Evolutionary conservation across 192 early-diverging fungal species (phyloP).

Genomic region (Mortierella antarctica): DNA sequence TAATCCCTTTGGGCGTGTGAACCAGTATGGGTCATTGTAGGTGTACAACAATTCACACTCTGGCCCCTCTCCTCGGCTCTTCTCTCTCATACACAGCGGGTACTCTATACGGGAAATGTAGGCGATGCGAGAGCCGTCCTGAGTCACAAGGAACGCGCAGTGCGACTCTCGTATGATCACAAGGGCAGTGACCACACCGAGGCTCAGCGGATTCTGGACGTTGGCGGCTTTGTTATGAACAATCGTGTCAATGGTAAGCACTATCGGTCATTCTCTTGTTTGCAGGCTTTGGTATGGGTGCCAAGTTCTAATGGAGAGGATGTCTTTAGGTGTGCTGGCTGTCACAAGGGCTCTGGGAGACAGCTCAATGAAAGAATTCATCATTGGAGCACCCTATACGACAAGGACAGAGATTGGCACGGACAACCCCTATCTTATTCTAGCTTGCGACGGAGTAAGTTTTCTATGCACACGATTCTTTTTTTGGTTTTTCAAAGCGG

Average conservation of each 20-base stretch:
- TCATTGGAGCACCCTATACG: conserved; percentile 96
- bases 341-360: conserved; percentile 97
- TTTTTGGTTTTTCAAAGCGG: background rate
- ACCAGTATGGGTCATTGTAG: no score
- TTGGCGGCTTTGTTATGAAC: conserved; percentile 98
- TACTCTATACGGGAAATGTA: conserved; percentile 95
- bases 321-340: conserved; percentile 82
- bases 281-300: background rate
- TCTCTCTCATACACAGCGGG: conserved; percentile 61
- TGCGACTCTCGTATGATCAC: conserved; percentile 96
- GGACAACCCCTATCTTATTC: conserved; percentile 85
- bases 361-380: conserved; percentile 95
- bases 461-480: background rate
- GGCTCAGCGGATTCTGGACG: conserved; percentile 89
- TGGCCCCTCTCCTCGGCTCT: conserved; percentile 7
- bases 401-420: conserved; percentile 85
- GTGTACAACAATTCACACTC: no score
- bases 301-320: background rate
- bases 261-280: background rate
- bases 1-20: no score
- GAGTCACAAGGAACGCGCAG: conserved; percentile 82
- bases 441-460: conserved; percentile 97
- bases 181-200: conserved; percentile 94
- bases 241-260: conserved; percentile 92
- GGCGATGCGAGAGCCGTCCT: conserved; percentile 97